Percentiles rank a stretch among this genome's conserved stretches.
Conservation (phyloP, 2,329 filamentous ascomycete species). For the Sphaerulina vaccinii region DNA sequence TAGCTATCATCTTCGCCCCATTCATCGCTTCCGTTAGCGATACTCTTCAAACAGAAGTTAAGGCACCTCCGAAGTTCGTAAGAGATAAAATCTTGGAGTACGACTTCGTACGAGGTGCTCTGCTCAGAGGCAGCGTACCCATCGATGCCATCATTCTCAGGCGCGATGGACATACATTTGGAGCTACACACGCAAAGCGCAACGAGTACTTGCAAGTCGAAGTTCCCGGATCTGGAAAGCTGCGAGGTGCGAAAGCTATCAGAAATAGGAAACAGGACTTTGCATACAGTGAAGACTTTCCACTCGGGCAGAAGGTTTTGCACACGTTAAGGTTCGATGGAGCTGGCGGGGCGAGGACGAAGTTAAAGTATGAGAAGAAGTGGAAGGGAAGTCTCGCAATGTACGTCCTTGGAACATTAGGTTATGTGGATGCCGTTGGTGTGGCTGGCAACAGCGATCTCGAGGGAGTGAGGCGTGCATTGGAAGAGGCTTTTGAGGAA, state of each 20-base stretch:
- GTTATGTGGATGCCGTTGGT: neutral
- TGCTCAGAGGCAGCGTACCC: conserved; percentile 5
- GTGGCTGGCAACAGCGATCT: neutral
- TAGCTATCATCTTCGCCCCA: conserved; percentile 15
- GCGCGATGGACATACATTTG: conserved; percentile 12
- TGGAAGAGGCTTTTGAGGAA: conserved; percentile 15
- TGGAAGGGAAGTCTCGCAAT: conserved; percentile 20
- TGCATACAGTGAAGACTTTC: conserved; percentile 14
- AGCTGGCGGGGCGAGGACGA: conserved; percentile 4
- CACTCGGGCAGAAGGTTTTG: conserved; percentile 10
- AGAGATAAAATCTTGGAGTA: conserved; percentile 16
- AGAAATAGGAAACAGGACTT: conserved; percentile 8
- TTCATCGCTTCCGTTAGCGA: conserved; percentile 9
- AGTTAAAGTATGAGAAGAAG: conserved; percentile 18
- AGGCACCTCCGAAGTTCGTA: conserved; percentile 6
- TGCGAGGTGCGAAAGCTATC: conserved; percentile 2
- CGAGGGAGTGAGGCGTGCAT: conserved; percentile 1
- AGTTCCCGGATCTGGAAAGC: conserved; percentile 3
- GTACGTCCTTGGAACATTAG: conserved; percentile 3
- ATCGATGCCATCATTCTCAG: conserved; percentile 14
- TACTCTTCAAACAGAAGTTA: conserved; percentile 1
- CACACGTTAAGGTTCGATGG: conserved; percentile 8
- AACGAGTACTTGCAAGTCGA: conserved; percentile 13
- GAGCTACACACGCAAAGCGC: conserved; percentile 10
- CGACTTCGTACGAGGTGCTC: conserved; percentile 12